Conservation (phyloP, 139 green algal genomes). For the Desmodesmus armatus region DNA sequence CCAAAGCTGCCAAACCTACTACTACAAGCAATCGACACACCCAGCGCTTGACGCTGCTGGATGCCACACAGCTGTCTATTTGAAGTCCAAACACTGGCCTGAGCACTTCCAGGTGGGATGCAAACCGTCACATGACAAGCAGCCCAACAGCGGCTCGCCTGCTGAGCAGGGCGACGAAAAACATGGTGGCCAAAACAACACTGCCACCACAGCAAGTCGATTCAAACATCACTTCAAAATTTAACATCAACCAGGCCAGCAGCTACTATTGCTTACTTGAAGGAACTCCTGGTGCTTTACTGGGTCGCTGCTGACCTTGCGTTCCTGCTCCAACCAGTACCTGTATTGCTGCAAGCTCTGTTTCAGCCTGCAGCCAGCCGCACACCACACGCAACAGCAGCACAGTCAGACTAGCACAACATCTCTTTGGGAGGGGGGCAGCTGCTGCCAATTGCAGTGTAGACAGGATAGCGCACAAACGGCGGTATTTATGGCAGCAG, state of each 20-base stretch:
- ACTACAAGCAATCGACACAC: background rate
- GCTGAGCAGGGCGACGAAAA: no score
- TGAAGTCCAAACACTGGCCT: background rate
- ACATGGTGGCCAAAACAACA: no score
- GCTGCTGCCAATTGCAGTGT: background rate
- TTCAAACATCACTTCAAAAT: no score
- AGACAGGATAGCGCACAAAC: background rate
- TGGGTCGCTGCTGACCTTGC: constrained; percentile 40
- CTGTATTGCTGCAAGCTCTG: constrained; percentile 50
- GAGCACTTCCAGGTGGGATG: background rate
- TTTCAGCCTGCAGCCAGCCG: constrained; percentile 43
- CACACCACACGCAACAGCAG: background rate
- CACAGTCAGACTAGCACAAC: background rate
- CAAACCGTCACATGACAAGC: background rate
- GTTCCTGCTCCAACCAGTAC: constrained; percentile 46
- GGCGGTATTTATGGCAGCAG: background rate
- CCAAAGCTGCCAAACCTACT: background rate
- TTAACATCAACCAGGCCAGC: background rate
- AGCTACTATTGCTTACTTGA: background rate
- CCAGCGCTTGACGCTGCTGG: background rate
- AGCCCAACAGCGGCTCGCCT: no score
- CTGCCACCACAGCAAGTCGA: no score
- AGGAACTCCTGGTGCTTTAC: constrained; percentile 48
- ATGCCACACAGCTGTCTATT: background rate
- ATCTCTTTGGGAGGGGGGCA: background rate